phyloP scores from a whole-genome alignment of 305 asterid species.

The Solanum hybrid region DNA sequence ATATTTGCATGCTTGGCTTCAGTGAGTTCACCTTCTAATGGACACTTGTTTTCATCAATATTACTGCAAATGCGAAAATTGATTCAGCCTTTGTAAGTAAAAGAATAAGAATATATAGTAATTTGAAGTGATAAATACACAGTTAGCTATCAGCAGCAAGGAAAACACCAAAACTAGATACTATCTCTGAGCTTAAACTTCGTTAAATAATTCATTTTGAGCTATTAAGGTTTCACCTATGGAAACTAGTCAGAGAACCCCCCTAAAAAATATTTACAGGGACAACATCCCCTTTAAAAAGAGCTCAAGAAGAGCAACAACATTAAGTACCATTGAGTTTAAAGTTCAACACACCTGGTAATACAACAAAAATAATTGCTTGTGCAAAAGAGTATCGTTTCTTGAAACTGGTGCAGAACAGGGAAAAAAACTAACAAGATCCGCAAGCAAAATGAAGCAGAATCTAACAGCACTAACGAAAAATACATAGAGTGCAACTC shows the following conservation, averaged over 20 bases:
- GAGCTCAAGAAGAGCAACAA: background rate
- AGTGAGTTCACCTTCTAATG: background rate
- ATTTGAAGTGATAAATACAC: background rate
- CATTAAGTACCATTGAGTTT: background rate
- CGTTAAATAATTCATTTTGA: background rate
- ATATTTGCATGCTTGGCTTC: background rate
- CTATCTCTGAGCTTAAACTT: background rate
- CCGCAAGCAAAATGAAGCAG: background rate
- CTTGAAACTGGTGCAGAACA: background rate
- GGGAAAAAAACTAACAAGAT: background rate
- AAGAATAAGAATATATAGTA: background rate
- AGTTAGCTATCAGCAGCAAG: background rate
- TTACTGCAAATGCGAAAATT: background rate
- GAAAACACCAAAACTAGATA: background rate
- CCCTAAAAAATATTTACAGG: background rate
- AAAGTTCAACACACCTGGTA: background rate
- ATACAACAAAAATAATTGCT: background rate
- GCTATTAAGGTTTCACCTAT: background rate
- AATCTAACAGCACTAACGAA: background rate
- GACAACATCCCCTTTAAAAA: background rate
- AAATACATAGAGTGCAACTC: background rate
- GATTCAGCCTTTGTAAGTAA: background rate
- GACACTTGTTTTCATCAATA: background rate
- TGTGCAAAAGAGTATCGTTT: background rate
- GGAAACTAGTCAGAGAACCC: background rate